Conservation (phyloP, 176 grass and related monocot genomes). For the Miscanthus lutarioriparius region DNA sequence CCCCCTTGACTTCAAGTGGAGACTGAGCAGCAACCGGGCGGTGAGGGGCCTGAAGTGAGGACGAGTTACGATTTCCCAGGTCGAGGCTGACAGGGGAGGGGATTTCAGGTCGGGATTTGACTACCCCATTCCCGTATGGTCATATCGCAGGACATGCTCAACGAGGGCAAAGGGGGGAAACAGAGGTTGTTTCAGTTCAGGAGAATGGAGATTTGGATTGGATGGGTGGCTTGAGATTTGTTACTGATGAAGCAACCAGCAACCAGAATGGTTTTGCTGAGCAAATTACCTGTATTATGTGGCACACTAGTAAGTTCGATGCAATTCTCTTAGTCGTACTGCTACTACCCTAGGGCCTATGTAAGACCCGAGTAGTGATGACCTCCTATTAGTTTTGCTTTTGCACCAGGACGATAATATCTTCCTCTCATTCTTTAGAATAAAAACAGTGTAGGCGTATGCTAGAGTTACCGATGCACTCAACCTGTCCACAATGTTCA, state of each 20-base stretch:
- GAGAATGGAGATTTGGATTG: neutral
- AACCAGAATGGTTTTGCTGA: neutral
- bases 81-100: neutral
- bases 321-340: neutral
- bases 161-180: neutral
- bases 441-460: neutral
- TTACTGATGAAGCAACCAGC: neutral
- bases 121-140: neutral
- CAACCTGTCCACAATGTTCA: neutral
- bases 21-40: too few species aligned
- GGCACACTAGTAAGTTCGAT: neutral
- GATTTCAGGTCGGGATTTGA: neutral
- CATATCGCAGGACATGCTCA: neutral
- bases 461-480: neutral
- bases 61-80: neutral
- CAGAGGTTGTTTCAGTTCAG: neutral
- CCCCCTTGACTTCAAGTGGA: neutral
- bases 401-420: neutral
- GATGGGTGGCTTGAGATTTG: neutral
- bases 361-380: neutral
- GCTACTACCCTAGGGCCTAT: neutral
- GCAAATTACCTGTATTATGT: neutral
- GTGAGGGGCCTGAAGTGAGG: neutral
- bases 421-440: neutral
- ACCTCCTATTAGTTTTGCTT: neutral